Base-by-base conservation (phyloP, 2,329 filamentous ascomycete genomes). In the Acephala macrosclerotiorum region DNA sequence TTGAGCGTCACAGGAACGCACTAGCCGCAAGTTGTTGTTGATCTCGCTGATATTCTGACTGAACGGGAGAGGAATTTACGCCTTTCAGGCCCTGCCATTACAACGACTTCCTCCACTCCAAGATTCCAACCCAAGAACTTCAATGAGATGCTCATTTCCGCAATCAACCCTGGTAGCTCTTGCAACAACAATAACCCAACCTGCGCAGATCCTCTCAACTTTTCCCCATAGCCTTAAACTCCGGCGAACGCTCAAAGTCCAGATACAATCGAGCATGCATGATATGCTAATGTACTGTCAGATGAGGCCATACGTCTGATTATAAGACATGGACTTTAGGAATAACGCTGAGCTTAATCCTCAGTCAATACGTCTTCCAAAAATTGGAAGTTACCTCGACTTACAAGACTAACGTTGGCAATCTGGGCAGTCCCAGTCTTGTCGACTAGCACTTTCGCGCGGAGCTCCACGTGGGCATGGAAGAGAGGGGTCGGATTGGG, bases 1-100 rank as follows among this genome's bases (percentile, higher is more conserved):
- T 12, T 53, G 25, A 16, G 26, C 49, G 53, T 68, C 68, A 68
- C 66, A 66, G 62, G 58, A 53, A 63, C 58, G 59, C 35, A 47
- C 35, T 40, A 45, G 53, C 61, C 56, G 57, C 35, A 63, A 49
- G 5, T 42, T 36, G 33, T 60, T 61, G 62, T 62, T 65, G 67
- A 68, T 49, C 36, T 62, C 22, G 63, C 53, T 67, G 60, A 68
- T 66, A 67, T 67, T 66, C 20, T 63, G 67, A 58, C 36, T 66
- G 66, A 63, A 22, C 57, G 49, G 55, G 61, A 58, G 25, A 45
- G 25, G 60, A 59, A 64, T 51, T 40, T 25, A 68, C 38, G 42
- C 40, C 57, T 60, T 57, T 35, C 35, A 65, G 38, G 36, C 51
- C 47, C 18, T 53, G 26, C 49, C 22, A 29, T 9, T 60, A 33